Evolutionary conservation across 2,329 filamentous ascomycete species (phyloP).

Genomic region (Paracoccidioides lutzii): DNA sequence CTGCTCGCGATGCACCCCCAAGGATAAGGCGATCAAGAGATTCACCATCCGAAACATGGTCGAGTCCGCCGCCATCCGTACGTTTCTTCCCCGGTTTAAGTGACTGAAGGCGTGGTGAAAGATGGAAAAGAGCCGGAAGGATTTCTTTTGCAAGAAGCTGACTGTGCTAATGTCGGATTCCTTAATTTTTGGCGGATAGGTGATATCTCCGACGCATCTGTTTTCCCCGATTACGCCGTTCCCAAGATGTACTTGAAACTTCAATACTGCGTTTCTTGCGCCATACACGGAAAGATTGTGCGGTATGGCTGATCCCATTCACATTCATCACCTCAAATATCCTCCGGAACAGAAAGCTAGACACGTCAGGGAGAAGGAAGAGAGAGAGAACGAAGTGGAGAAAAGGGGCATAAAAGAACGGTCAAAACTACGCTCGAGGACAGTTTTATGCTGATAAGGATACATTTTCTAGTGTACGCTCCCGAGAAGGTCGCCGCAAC

Average conservation of each 20-base stretch:
- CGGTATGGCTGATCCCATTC: slow-evolving; percentile 56
- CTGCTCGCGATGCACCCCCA: slow-evolving; percentile 84
- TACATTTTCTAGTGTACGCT: slow-evolving; percentile 64
- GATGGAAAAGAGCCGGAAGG: neutral
- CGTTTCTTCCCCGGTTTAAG: slow-evolving; percentile 32
- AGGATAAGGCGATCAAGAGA: slow-evolving; percentile 99
- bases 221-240: slow-evolving; percentile 98
- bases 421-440: no score
- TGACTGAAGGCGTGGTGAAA: neutral
- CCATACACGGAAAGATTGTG: slow-evolving; percentile 99
- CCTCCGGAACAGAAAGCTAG: neutral
- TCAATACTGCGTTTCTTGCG: slow-evolving; percentile 99
- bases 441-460: neutral
- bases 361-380: neutral
- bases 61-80: slow-evolving; percentile 98
- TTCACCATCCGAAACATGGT: slow-evolving; percentile 99
- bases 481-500: slow-evolving; percentile 93
- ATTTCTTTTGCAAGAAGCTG: neutral
- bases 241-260: slow-evolving; percentile 99
- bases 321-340: neutral
- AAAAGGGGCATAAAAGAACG: neutral
- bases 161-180: neutral
- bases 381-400: no score
- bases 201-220: slow-evolving; percentile 99
- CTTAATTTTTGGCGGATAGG: slow-evolving; percentile 40